Evolutionary conservation across 441 rosid species (phyloP).

Genomic region (Erysimum pusillum): DNA sequence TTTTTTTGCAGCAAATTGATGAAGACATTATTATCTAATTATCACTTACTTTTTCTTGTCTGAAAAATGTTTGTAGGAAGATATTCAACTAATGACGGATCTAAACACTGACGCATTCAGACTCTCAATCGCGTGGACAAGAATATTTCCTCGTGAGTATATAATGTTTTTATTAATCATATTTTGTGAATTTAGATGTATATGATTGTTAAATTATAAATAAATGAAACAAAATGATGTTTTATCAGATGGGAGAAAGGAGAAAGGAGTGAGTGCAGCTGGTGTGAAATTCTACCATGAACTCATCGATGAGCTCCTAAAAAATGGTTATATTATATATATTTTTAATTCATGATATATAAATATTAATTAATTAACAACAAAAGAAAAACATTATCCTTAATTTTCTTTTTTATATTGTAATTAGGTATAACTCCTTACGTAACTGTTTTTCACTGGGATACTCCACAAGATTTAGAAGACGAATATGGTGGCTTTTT

Average conservation of each 20-base stretch:
- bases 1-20: too few relatives aligned
- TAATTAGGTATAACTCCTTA: conserved; percentile 35
- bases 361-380: too few relatives aligned
- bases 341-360: background rate
- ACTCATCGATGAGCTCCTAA: conserved; percentile 28
- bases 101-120: conserved; percentile 4
- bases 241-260: conserved; percentile 36
- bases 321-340: conserved; percentile 7
- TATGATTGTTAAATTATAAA: background rate
- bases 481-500: conserved; percentile 40
- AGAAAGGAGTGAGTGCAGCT: conserved; percentile 30
- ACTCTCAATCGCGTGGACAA: conserved; percentile 37
- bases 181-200: background rate
- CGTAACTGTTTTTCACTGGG: conserved; percentile 33
- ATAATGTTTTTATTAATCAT: background rate
- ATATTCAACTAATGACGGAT: too few relatives aligned
- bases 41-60: background rate
- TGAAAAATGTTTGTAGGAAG: too few relatives aligned
- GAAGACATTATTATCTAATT: too few relatives aligned
- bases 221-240: background rate
- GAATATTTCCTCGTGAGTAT: conserved; percentile 37
- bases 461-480: conserved; percentile 37
- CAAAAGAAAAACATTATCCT: background rate
- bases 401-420: background rate
- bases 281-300: conserved; percentile 38